Evolutionary conservation across 1,139 yeast species (phyloP).

Genomic region (Blastobotrys aristatus): DNA sequence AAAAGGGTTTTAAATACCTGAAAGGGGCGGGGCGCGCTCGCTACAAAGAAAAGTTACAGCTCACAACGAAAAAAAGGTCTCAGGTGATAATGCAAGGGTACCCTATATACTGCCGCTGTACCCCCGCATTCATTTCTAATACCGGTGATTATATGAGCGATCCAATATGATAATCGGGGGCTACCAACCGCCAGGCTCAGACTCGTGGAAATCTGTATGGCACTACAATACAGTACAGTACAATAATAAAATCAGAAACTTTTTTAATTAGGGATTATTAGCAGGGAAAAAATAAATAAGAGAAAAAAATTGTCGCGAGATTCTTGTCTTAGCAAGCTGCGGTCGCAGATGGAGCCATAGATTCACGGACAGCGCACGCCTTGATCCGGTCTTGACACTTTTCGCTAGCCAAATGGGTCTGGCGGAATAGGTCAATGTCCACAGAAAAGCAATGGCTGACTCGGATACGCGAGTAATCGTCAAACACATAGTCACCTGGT

Average conservation of each 20-base stretch:
- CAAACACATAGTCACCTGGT: conserved; percentile 6
- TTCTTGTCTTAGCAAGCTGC: too few relatives aligned
- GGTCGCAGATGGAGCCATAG: too few relatives aligned
- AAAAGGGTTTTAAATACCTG: background rate
- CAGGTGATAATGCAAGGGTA: background rate
- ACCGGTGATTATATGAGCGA: too few relatives aligned
- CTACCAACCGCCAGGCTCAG: too few relatives aligned
- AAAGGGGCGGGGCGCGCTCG: too few relatives aligned
- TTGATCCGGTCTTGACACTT: conserved; percentile 1
- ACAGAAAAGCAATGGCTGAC: conserved; percentile 10
- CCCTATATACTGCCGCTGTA: too few relatives aligned
- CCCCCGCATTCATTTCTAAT: too few relatives aligned
- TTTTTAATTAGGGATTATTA: background rate
- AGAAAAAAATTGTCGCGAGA: background rate
- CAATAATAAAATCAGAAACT: too few relatives aligned
- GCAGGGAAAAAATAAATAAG: background rate
- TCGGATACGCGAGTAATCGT: conserved; percentile 12
- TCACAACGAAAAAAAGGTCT: background rate
- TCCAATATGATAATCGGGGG: too few relatives aligned
- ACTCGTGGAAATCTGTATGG: too few relatives aligned
- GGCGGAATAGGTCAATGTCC: conserved; percentile 12
- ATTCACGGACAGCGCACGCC: conserved; percentile 5
- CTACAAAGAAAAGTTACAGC: too few relatives aligned
- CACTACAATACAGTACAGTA: too few relatives aligned
- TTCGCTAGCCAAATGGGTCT: background rate